Evolutionary conservation across 2,329 filamentous ascomycete species (phyloP).

Genomic region (Neoarthrinium moseri): DNA sequence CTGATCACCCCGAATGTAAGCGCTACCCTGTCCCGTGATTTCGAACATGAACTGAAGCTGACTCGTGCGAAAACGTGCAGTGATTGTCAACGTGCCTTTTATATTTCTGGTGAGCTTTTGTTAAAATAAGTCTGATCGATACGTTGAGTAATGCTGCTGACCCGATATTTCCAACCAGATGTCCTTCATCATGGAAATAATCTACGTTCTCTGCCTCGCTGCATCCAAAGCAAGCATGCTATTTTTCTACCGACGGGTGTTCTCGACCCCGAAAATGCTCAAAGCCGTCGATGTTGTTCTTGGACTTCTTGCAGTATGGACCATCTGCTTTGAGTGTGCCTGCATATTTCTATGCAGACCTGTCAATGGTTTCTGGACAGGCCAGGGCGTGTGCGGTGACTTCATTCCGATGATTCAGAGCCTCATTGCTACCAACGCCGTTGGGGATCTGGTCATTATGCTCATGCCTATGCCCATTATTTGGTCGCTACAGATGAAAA

Average conservation of each 20-base stretch:
- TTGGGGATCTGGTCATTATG: slow-evolving; percentile 37
- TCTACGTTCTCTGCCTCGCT: slow-evolving; percentile 18
- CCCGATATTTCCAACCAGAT: slow-evolving; percentile 10
- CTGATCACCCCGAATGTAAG: slow-evolving; percentile 14
- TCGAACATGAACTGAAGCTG: neutral
- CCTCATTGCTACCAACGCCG: slow-evolving; percentile 34
- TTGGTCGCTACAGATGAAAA: slow-evolving; percentile 35
- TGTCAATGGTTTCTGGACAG: slow-evolving; percentile 19
- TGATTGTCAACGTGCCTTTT: slow-evolving; percentile 15
- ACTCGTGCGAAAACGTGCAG: too few species aligned
- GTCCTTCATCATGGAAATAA: slow-evolving; percentile 16
- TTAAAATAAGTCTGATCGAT: too few species aligned
- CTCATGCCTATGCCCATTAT: slow-evolving; percentile 34
- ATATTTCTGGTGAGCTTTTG: slow-evolving; percentile 18
- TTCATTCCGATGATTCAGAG: slow-evolving; percentile 35
- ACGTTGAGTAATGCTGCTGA: too few species aligned
- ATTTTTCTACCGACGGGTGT: slow-evolving; percentile 18
- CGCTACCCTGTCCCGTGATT: neutral
- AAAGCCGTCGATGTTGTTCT: slow-evolving; percentile 21
- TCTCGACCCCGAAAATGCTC: slow-evolving; percentile 15
- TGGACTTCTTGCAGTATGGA: slow-evolving; percentile 23
- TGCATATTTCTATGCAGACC: slow-evolving; percentile 29
- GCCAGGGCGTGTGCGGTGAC: slow-evolving; percentile 26
- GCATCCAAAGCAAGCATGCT: slow-evolving; percentile 19
- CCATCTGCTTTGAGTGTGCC: slow-evolving; percentile 21